Conservation (phyloP, 495 filamentous ascomycete genomes). For the Penicillium diatomitis region DNA sequence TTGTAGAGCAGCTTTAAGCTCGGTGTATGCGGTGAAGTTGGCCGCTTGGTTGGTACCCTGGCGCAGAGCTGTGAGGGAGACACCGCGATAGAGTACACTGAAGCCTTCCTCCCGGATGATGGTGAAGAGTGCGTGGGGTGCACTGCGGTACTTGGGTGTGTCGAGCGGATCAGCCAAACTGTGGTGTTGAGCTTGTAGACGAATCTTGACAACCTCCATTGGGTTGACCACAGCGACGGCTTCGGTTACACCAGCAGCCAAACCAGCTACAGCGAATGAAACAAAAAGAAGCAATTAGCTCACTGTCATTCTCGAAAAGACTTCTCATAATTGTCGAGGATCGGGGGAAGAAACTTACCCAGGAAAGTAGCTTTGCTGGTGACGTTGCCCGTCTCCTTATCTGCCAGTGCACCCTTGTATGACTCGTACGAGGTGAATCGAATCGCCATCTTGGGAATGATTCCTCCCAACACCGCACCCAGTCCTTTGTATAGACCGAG, state of each 20-base stretch:
- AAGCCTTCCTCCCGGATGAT: slow-evolving; percentile 85
- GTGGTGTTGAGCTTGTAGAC: slow-evolving; percentile 95
- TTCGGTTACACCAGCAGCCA: slow-evolving; percentile 89
- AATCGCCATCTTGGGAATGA: slow-evolving; percentile 99
- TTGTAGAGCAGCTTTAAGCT: slow-evolving; percentile 76
- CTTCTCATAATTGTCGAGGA: too few species aligned
- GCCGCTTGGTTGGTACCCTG: slow-evolving; percentile 97
- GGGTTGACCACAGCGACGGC: slow-evolving; percentile 93
- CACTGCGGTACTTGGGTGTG: slow-evolving; percentile 92
- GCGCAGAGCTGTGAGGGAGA: slow-evolving; percentile 83
- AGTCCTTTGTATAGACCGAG: slow-evolving; percentile 94
- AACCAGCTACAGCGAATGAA: slow-evolving; percentile 52
- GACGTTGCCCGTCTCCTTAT: slow-evolving; percentile 58
- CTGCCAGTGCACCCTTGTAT: slow-evolving; percentile 77
- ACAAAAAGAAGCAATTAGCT: background rate
- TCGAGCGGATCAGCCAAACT: slow-evolving; percentile 86
- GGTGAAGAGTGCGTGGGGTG: slow-evolving; percentile 89
- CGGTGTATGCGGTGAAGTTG: slow-evolving; percentile 97
- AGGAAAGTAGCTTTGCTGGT: slow-evolving; percentile 74
- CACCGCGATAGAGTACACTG: slow-evolving; percentile 81
- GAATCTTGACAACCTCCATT: slow-evolving; percentile 99
- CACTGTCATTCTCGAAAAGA: background rate
- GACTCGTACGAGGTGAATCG: slow-evolving; percentile 96
- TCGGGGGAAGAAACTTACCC: slow-evolving; percentile 35
- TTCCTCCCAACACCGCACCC: slow-evolving; percentile 90